Evolutionary conservation across 306 rosid genomes (phyloP).

Genomic region (Comarum palustre): DNA sequence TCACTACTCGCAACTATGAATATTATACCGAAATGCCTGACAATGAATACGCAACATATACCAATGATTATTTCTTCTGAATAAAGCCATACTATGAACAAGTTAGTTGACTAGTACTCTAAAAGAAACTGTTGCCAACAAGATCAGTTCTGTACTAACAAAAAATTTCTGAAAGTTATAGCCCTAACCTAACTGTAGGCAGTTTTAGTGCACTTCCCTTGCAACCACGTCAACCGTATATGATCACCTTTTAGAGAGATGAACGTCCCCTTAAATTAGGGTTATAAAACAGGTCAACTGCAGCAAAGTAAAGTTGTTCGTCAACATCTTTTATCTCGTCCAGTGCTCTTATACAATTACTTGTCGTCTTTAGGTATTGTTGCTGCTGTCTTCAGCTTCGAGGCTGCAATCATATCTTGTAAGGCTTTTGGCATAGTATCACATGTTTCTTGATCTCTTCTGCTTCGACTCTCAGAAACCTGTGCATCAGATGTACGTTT

Average conservation of each 20-base stretch:
- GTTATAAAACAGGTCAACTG: conserved; percentile 69
- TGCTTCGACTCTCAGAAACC: conserved; percentile 29
- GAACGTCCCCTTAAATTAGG: conserved; percentile 68
- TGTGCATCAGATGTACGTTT: conserved; percentile 55
- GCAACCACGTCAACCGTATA: conserved; percentile 60
- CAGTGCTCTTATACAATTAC: conserved; percentile 67
- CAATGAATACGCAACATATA: not conserved
- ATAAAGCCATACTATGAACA: conserved; percentile 17
- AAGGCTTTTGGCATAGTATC: conserved; percentile 60
- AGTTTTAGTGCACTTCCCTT: conserved; percentile 53
- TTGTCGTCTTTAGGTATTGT: conserved; percentile 40
- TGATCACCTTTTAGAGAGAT: conserved; percentile 52
- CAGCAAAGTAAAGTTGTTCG: conserved; percentile 55
- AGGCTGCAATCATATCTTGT: conserved; percentile 65
- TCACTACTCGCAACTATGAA: not conserved
- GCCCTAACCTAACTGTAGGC: conserved; percentile 16
- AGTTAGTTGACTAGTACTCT: conserved; percentile 4
- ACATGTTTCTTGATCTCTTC: conserved; percentile 46
- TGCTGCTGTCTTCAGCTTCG: conserved; percentile 42
- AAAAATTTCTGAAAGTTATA: not conserved
- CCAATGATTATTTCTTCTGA: not conserved
- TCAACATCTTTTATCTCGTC: conserved; percentile 66
- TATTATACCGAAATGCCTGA: not conserved
- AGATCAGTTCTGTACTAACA: not conserved
- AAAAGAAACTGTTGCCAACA: not conserved